Conservation (phyloP, 2,329 filamentous ascomycete genomes). For the Rhytidhysteron rufulum region DNA sequence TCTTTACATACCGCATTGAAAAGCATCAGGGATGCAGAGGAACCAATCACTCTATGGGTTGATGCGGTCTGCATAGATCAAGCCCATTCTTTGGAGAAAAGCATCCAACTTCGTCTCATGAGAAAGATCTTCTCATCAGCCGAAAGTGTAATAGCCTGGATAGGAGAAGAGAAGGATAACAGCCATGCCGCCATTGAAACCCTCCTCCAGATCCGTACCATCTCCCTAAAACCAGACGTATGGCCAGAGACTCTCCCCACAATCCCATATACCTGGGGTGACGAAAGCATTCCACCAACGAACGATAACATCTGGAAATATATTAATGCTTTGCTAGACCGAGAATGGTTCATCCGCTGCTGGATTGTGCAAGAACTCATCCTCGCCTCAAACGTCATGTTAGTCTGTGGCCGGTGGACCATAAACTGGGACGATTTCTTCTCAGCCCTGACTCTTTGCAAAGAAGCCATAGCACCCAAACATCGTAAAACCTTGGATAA, state of each 20-base stretch:
- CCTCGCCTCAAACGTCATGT: background rate
- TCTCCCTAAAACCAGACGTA: background rate
- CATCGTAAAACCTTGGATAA: background rate
- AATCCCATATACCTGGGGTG: constrained; percentile 23
- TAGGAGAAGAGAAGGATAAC: constrained; percentile 4
- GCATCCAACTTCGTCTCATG: constrained; percentile 7
- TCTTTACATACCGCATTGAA: constrained; percentile 5
- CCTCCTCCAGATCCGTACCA: constrained; percentile 5
- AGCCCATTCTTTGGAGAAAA: constrained; percentile 6
- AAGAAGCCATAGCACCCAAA: background rate
- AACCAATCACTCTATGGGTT: constrained; percentile 8
- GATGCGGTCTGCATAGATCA: constrained; percentile 13
- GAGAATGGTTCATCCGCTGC: constrained; percentile 5
- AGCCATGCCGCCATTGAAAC: constrained; percentile 8
- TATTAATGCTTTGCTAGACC: constrained; percentile 3
- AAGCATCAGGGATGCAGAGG: constrained; percentile 1
- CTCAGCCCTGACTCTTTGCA: constrained; percentile 1
- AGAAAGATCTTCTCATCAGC: constrained; percentile 8
- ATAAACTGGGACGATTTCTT: constrained; percentile 8
- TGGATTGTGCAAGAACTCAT: constrained; percentile 10
- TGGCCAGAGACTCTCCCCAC: constrained; percentile 4
- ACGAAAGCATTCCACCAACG: background rate
- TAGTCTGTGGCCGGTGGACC: constrained; percentile 7
- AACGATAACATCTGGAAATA: constrained; percentile 4
- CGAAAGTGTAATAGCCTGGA: constrained; percentile 4